Evolutionary conservation across 1,284 basidiomycete genomes (phyloP).

Genomic region (Malassezia pachydermatis): DNA sequence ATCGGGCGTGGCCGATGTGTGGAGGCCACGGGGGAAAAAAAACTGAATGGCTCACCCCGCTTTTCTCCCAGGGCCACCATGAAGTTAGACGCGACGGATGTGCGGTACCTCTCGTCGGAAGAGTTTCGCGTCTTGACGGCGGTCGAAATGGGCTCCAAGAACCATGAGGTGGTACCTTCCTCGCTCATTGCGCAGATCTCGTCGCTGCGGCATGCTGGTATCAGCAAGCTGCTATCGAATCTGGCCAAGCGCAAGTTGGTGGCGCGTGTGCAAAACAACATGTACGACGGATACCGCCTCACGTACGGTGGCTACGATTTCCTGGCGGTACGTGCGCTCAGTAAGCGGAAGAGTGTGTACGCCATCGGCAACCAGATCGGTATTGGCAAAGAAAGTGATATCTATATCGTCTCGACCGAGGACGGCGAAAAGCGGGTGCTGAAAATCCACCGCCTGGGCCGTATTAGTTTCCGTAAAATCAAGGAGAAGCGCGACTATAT

Average conservation of each 20-base stretch:
- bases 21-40: conserved; percentile 3
- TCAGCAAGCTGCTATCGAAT: conserved; percentile 81
- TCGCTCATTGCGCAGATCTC: conserved; percentile 81
- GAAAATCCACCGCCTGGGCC: conserved; percentile 84
- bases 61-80: conserved; percentile 46
- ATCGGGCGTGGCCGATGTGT: not conserved
- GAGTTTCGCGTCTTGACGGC: conserved; percentile 91
- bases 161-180: conserved; percentile 89
- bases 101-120: conserved; percentile 81
- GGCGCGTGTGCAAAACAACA: conserved; percentile 76
- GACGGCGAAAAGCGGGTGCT: conserved; percentile 76
- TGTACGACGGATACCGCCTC: conserved; percentile 91
- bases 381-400: conserved; percentile 95
- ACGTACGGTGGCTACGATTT: conserved; percentile 98
- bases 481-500: conserved; percentile 96
- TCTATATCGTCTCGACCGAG: conserved; percentile 79
- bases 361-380: conserved; percentile 89
- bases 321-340: conserved; percentile 82
- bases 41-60: not conserved
- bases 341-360: conserved; percentile 53
- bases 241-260: conserved; percentile 85
- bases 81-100: conserved; percentile 89
- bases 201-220: conserved; percentile 75
- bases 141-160: conserved; percentile 95
- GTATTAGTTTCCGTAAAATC: conserved; percentile 90